Base-by-base conservation (phyloP, 176 grass and related monocot species). In the Typha latifolia region DNA sequence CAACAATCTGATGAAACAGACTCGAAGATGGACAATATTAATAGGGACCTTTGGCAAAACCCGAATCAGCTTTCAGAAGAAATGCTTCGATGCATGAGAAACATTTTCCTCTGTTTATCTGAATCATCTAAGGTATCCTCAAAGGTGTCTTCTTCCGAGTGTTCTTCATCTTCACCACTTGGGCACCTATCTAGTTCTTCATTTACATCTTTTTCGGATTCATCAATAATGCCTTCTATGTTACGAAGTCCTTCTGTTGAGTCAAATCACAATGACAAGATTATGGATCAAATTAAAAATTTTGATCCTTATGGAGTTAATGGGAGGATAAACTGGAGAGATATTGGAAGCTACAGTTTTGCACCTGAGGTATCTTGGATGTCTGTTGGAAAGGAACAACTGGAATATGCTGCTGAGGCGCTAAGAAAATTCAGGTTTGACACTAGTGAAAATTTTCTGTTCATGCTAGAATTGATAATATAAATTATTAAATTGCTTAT, bases 31-130 rank as follows among this genome's bases (percentile, higher is more conserved):
- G 77, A 73, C 66, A 75, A 75, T 64, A 72, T 84, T 67, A 84
- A 88, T 71, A 78, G 23, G 56, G 87, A 90, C 57, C 75, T 90
- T 47, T 99, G 86, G 94, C 55, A 72, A 32, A 71, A 81, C 47
- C 81, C 89, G 79, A 99, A 99, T 80, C 86, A 85, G 69, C 89
- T 99, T 37, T 99, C 94, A 12, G 83, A 93, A 81, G 89, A 99
- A 76, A 99, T 99, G 94, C 89, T 99, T 34, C 81, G 86, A 61
- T 99, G 94, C 86, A 99, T 99, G 94, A 99, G 85, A 81, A 93
- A 93, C 70, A 99, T 99, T 67, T 99, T 90, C 66, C 82, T 99
- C 3, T 83, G 79, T 73, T 69, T 99, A 22, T 99, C 94, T 71
- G 89, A 99, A 83, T 93, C 94, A 62, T 85, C 84, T 31, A 91